Evolutionary conservation across 108 stramenopile species (phyloP), one percentile per base, ranked within the genome.

Genomic region (Skeletonema menzelii): DNA sequence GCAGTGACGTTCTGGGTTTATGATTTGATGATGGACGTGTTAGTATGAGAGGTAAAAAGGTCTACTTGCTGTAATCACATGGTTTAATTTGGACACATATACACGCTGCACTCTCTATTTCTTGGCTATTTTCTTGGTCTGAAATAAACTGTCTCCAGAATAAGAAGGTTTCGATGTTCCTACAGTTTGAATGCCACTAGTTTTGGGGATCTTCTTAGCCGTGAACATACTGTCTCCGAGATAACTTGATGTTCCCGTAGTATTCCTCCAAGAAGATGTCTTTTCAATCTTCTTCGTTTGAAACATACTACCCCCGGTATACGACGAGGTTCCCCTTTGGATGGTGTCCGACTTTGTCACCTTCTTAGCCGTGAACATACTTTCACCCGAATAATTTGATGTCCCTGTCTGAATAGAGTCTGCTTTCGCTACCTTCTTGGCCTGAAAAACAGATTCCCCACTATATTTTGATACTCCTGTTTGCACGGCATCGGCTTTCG

Each of bases 1-100:
- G 77, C 77, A 3, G 84, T 85, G 7, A 85, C 80, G 7, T 85
- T 85, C 30, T 82, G 65, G 64, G 70, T 79, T 2, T 82, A 82
- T 42, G 82, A 74, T 62, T 69, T 75, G 13, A 63, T 79, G 17
- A 80, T 80, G 79, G 47, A 34, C 30, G 69, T 17, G 26, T 53
- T 80, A 44, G 56, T 24, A 38, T 75, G 24, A 44, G n/a, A n/a
- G 3, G n/a, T 27, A 26, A 31, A 31, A 42, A 7, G 12, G 0
- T 14, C n/a, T n/a, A n/a, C 44, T 46, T 46, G 17, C n/a, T 47
- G 17, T 5, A 47, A 47, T 6, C 19, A 19, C n/a, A 47, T 19
- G 2, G 12, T 19, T 13, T 47, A 13, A 53, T 22, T 53, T 53
- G 49, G 49, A 53, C 49, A 53, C 49, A 8, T 22, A 53, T 24